Evolutionary conservation across 2,329 filamentous ascomycete genomes (phyloP), one percentile per base, ranked within the genome.

Genomic region (Exophiala bonariae): DNA sequence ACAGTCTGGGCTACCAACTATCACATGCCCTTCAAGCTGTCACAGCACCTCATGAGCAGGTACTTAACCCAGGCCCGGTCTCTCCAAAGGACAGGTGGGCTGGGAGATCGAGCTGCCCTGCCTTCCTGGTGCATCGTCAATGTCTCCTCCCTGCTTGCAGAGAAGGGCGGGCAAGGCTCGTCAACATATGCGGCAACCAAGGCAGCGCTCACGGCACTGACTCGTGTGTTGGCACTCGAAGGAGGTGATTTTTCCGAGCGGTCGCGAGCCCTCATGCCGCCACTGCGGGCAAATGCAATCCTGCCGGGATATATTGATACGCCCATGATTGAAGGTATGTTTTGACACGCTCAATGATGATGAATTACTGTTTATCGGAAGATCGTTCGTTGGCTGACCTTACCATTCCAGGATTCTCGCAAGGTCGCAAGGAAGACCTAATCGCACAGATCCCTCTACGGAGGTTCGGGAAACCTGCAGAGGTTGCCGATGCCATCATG

Each of bases 251-350:
- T 64, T 2, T 58, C 90, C 83, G 89, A 68, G 67, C 84, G 58
- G 79, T 79, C 41, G 68, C 73, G 50, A 72, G 34, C 26, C 11
- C 9, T 31, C 4, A 13, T 47, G 13, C 42, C 74, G 38, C 78
- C 78, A 39, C 78, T 95, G 48, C 78, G 90, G 22, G 85, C 88
- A 37, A 95, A 95, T 69, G 85, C 85, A 20, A 81, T 95, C 55
- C 72, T 92, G 33, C 89, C 89, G 1, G 89, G 89, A 5, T 95
- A 92, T 72, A 84, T 95, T 57, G 75, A 86, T 47, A 92, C 88
- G 36, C 78, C 82, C 38, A 95, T 95, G 88, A 89, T 86, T 57
- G 69, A 78, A 34, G 32, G 32, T 18, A 14, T 7, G 32, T 34
- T n/a, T 5, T 14, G 6, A 7, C 23, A n/a, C n/a, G n/a, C n/a